Conservation (phyloP, 176 grass and related monocot genomes). For the Cenchrus americanus region DNA sequence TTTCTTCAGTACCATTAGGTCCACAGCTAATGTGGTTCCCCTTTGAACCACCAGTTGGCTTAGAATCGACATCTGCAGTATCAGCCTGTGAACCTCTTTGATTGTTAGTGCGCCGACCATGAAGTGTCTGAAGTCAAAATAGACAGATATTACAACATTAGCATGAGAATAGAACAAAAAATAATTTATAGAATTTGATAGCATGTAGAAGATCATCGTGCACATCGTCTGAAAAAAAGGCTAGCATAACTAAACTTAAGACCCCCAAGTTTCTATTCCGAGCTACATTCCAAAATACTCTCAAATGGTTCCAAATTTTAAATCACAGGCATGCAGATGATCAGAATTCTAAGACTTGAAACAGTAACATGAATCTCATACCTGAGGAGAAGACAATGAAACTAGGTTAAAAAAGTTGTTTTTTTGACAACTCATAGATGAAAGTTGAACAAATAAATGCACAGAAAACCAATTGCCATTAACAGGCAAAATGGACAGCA, state of each 20-base stretch:
- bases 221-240: neutral
- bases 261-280: neutral
- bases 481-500: neutral
- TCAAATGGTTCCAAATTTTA: conserved; percentile 16
- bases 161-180: conserved; percentile 26
- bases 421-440: neutral
- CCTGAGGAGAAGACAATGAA: neutral
- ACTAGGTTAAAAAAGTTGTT: neutral
- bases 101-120: conserved; percentile 50
- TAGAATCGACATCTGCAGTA: conserved; percentile 49
- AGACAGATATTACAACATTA: conserved; percentile 30
- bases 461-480: neutral
- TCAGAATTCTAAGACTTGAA: conserved; percentile 15
- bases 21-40: conserved; percentile 40
- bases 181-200: conserved; percentile 17
- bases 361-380: neutral
- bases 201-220: neutral
- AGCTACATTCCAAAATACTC: conserved; percentile 24
- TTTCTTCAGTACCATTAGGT: conserved; percentile 63
- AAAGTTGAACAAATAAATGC: neutral
- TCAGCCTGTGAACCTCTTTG: conserved; percentile 51
- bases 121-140: conserved; percentile 57
- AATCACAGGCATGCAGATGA: conserved; percentile 6
- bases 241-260: conserved; percentile 8
- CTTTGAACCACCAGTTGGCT: conserved; percentile 57